Evolutionary conservation across 495 filamentous ascomycete species (phyloP).

Genomic region (Apiosordaria backusii): DNA sequence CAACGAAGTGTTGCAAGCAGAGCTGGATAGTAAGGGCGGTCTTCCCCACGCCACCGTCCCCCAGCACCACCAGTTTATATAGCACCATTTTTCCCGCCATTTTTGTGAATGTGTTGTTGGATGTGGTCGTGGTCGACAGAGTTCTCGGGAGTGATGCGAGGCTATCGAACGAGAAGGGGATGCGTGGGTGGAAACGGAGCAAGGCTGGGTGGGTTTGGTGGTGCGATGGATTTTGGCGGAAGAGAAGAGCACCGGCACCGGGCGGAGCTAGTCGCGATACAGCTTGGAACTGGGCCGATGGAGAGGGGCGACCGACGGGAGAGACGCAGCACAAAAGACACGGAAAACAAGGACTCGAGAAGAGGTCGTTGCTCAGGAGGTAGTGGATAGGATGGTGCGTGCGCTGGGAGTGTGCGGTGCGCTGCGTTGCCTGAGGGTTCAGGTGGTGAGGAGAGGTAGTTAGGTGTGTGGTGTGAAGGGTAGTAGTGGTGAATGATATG

Average conservation of each 20-base stretch:
- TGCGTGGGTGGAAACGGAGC: constrained; percentile 1
- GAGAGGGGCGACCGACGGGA: constrained; percentile 2
- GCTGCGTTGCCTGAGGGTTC: neutral
- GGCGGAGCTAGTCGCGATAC: constrained; percentile 16
- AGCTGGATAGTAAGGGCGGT: constrained; percentile 97
- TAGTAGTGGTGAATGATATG: neutral
- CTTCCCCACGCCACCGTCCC: constrained; percentile 77
- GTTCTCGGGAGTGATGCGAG: neutral
- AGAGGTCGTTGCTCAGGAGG: neutral
- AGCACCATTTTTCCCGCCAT: constrained; percentile 84
- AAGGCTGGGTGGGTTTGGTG: constrained; percentile 5
- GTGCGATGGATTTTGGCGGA: neutral
- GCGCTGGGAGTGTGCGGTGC: neutral
- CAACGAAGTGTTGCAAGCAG: constrained; percentile 59
- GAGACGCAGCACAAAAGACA: neutral
- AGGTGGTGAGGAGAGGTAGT: neutral
- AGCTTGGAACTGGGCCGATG: constrained; percentile 15
- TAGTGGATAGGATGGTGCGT: neutral
- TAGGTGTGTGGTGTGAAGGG: neutral
- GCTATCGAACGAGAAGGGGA: constrained; percentile 10
- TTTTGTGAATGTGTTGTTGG: constrained; percentile 24
- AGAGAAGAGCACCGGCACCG: constrained; percentile 10
- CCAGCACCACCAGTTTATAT: constrained; percentile 97
- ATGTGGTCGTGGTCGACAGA: constrained; percentile 17
- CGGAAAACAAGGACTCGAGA: constrained; percentile 3